Base-by-base conservation (phyloP, 129 eudicot species). In the Pulicaria dysenterica region DNA sequence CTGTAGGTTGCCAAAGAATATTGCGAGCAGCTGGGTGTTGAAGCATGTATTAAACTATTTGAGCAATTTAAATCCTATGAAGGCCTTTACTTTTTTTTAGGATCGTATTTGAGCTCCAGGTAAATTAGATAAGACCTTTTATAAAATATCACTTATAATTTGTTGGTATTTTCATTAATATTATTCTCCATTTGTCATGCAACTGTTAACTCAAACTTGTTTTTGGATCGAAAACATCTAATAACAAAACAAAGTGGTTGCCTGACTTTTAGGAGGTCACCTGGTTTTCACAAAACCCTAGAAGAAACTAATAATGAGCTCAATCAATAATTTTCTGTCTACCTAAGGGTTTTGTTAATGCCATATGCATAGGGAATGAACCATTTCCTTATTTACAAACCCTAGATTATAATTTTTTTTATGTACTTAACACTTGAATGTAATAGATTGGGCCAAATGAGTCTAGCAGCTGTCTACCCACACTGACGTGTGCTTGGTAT, bases 51-150 rank as follows among this genome's bases (percentile, higher is more conserved):
- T 6, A 46, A 45, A 44, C 54, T 65, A 8, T 65, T 65, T 19
- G 55, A 65, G 70, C 70, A 65, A 6, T 65, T 65, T 5, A 45
- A 65, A 24, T 65, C 70, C 34, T 63, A 41, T 63, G 69, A 65
- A 44, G 70, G 70, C 11, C 15, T 65, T 17, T 65, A 65, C 17
- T 65, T 65, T 55, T 65, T 65, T 31, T 45, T 65, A 19, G 70
- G 70, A 3, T 65, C 70, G 17, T 46, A 65, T 65, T 19, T 65
- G 55, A 65, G 56, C 56, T 65, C 54, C 70, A 65, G 70, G 70
- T 65, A 65, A 65, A 17, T 65, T 65, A 14, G 37, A 11, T 40
- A 40, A 40, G 34, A 63, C 14, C 36, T 16, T 53, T 9, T 53
- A 4, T 9, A 15, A 53, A 15, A 6, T 34, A n/a, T 50, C 56